Evolutionary conservation across 805 yeast genomes (phyloP).

Genomic region (Spencermartinsiella europaea): DNA sequence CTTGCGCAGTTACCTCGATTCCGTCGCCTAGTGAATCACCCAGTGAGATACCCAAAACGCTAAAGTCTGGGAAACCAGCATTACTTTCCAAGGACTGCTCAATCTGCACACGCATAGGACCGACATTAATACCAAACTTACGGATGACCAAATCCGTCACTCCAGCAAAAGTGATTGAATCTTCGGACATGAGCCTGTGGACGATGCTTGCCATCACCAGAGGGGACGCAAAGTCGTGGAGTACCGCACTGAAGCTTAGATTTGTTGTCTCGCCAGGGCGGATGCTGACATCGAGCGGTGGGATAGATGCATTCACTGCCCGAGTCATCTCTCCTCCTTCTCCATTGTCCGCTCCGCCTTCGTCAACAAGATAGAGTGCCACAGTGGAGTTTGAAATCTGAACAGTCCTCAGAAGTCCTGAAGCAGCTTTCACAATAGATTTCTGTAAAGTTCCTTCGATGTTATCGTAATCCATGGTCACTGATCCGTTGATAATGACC

Average conservation of each 20-base stretch:
- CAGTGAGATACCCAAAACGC: constrained; percentile 7
- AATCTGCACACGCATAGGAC: constrained; percentile 13
- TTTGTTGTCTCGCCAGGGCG: constrained; percentile 5
- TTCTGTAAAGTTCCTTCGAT: constrained; percentile 9
- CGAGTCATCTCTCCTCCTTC: not conserved
- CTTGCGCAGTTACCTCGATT: constrained; percentile 8
- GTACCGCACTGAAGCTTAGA: constrained; percentile 12
- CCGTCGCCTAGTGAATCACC: constrained; percentile 2
- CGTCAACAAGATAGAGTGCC: constrained; percentile 12
- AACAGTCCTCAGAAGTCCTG: constrained; percentile 8
- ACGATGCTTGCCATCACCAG: constrained; percentile 15
- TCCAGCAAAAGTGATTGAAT: constrained; percentile 14
- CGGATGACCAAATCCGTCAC: constrained; percentile 8
- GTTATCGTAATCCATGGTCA: constrained; percentile 13
- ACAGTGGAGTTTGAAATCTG: constrained; percentile 8
- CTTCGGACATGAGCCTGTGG: constrained; percentile 10
- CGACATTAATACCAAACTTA: constrained; percentile 16
- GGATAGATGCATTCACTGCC: constrained; percentile 17
- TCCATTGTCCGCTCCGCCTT: constrained; percentile 2
- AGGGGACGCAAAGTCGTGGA: constrained; percentile 21
- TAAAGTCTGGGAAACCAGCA: constrained; percentile 1
- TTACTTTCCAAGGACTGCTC: constrained; percentile 11
- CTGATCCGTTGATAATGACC: constrained; percentile 14
- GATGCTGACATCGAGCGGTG: constrained; percentile 14
- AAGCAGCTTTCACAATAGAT: constrained; percentile 6